These are phyloP conservation scores for Cladosporium sp. DNA, from an alignment of 2,329 filamentous ascomycete genomes.

Conservation along the genomic window DNA sequence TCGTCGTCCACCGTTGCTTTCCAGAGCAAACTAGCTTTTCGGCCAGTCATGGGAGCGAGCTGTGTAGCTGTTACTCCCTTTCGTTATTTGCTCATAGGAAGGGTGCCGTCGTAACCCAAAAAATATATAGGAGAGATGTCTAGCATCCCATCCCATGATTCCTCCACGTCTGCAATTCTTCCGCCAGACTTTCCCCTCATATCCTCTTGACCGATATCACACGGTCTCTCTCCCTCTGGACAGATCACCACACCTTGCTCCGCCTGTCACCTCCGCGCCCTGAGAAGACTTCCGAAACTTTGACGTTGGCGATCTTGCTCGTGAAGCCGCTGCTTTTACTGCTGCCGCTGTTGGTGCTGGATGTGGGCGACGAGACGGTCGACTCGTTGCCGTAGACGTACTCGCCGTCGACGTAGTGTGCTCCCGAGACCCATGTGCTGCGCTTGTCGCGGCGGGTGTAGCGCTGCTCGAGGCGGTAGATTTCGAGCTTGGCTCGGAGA, in stretches of 20 bases:
- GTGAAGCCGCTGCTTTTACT: conserved; percentile 11
- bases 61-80: neutral
- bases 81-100: neutral
- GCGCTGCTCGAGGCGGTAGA: conserved; percentile 92
- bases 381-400: conserved; percentile 67
- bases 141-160: neutral
- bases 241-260: conserved; percentile 11
- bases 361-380: conserved; percentile 17
- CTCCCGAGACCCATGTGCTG: conserved; percentile 84
- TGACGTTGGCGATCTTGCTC: conserved; percentile 10
- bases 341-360: conserved; percentile 14
- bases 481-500: conserved; percentile 78
- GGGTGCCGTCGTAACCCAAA: conserved; percentile 17
- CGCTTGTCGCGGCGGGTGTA: conserved; percentile 91
- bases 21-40: conserved; percentile 2
- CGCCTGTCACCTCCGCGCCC: conserved; percentile 6
- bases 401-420: conserved; percentile 92
- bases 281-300: conserved; percentile 14
- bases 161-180: neutral
- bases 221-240: neutral
- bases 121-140: neutral
- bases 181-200: neutral
- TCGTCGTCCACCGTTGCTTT: neutral
- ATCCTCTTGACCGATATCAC: neutral
- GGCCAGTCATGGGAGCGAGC: neutral